These are phyloP conservation scores for Parietaria judaica DNA, from an alignment of 306 rosid species.

Conservation along the genomic window DNA sequence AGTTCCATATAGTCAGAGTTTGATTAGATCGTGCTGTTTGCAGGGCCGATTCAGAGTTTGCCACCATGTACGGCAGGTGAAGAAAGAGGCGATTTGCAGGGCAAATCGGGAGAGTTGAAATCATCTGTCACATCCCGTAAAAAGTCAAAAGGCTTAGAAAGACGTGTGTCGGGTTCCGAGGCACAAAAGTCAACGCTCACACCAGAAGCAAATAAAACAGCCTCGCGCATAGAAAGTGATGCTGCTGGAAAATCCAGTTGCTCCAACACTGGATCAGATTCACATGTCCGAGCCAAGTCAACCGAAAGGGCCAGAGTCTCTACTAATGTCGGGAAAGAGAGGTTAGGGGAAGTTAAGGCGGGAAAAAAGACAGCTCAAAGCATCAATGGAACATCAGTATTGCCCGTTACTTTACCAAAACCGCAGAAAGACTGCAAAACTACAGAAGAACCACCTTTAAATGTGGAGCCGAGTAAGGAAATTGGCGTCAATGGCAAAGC, in stretches of 20 bases:
- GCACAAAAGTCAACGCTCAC: conserved; percentile 9
- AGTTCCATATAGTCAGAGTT: too few relatives aligned
- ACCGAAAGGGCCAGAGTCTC: background rate
- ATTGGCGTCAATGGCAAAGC: too few relatives aligned
- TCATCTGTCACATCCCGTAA: conserved; percentile 19
- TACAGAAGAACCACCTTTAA: too few relatives aligned
- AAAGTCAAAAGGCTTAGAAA: conserved; percentile 2
- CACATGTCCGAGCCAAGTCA: conserved; percentile 17
- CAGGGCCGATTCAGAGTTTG: conserved; percentile 16
- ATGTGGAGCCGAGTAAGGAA: too few relatives aligned
- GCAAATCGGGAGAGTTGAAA: conserved; percentile 14
- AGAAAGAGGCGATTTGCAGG: conserved; percentile 21
- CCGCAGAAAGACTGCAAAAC: too few relatives aligned
- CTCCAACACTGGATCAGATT: conserved; percentile 22
- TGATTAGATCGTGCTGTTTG: background rate
- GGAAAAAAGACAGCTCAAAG: too few relatives aligned
- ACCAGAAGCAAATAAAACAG: conserved; percentile 5
- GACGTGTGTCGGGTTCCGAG: conserved; percentile 13
- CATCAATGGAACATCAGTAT: too few relatives aligned
- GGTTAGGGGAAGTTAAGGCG: too few relatives aligned
- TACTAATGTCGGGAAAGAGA: too few relatives aligned
- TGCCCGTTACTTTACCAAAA: too few relatives aligned
- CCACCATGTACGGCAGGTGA: conserved; percentile 10
- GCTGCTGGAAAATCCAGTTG: conserved; percentile 22
- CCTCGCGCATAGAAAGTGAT: conserved; percentile 12